Conservation (phyloP, 2,329 filamentous ascomycete species). For the Penicillium concentricum region DNA sequence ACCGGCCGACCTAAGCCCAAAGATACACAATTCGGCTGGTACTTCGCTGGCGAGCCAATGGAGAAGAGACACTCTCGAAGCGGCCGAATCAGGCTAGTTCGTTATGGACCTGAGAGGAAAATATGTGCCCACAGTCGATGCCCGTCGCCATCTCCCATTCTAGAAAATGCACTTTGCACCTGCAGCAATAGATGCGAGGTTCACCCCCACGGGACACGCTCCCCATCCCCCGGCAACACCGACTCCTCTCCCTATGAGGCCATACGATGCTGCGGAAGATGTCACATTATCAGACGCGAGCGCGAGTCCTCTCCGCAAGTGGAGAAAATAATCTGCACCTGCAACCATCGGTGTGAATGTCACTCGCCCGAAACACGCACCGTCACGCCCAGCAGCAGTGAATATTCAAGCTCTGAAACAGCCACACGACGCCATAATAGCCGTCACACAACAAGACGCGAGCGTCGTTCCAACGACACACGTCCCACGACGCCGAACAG, state of each 20-base stretch:
- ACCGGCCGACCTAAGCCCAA: neutral
- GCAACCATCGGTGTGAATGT: neutral
- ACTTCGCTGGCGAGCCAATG: conserved; percentile 8
- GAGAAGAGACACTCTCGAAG: conserved; percentile 1
- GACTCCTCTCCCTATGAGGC: neutral
- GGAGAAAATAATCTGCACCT: neutral
- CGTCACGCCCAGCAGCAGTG: neutral
- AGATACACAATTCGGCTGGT: conserved; percentile 1
- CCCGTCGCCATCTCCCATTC: conserved; percentile 6
- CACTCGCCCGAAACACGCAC: neutral
- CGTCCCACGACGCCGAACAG: neutral
- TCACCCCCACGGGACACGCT: neutral
- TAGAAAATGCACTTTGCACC: conserved; percentile 4
- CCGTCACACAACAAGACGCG: neutral
- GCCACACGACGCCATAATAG: neutral
- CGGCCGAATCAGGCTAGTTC: conserved; percentile 2
- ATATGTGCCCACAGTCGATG: conserved; percentile 3
- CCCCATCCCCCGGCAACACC: neutral
- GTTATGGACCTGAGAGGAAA: conserved; percentile 1
- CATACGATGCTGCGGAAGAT: neutral
- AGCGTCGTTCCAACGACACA: neutral
- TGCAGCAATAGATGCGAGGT: conserved; percentile 1
- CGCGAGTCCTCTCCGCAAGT: neutral
- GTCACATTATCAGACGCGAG: neutral
- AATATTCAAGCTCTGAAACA: neutral